Conservation (phyloP, 192 early-diverging fungal species). For the Kappamyces sp. region DNA sequence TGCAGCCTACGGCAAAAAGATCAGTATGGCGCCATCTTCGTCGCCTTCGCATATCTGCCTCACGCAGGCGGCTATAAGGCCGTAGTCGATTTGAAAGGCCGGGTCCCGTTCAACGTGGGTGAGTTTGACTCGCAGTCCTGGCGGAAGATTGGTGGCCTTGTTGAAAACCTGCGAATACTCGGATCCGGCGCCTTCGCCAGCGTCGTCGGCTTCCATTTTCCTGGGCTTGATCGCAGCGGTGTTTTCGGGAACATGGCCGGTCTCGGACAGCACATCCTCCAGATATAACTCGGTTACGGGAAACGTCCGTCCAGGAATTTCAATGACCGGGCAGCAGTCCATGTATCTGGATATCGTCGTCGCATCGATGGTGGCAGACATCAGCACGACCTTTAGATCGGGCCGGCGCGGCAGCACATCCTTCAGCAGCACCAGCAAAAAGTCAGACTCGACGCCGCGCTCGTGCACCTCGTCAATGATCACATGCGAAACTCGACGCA, state of each 20-base stretch:
- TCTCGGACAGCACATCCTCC: slow-evolving; percentile 59
- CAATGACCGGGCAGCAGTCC: slow-evolving; percentile 29
- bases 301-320: slow-evolving; percentile 56
- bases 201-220: not conserved
- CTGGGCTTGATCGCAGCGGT: not conserved
- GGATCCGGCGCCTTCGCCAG: not conserved
- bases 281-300: slow-evolving; percentile 53
- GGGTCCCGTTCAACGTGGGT: not conserved
- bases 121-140: too few relatives aligned
- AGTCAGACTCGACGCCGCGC: slow-evolving; percentile 55
- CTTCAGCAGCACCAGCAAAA: slow-evolving; percentile 64
- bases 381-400: slow-evolving; percentile 58
- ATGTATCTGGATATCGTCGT: slow-evolving; percentile 44
- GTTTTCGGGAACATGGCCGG: slow-evolving; percentile 25
- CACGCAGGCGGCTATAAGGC: slow-evolving; percentile 40
- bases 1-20: slow-evolving; percentile 52
- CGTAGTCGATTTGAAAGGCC: slow-evolving; percentile 40
- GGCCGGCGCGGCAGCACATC: slow-evolving; percentile 44
- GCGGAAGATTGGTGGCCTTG: too few relatives aligned
- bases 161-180: not conserved
- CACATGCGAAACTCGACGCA: slow-evolving; percentile 58
- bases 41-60: slow-evolving; percentile 30
- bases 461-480: slow-evolving; percentile 83
- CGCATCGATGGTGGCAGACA: slow-evolving; percentile 71
- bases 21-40: slow-evolving; percentile 60